Conservation (phyloP, 2,329 filamentous ascomycete genomes). For the Zasmidium angulare region DNA sequence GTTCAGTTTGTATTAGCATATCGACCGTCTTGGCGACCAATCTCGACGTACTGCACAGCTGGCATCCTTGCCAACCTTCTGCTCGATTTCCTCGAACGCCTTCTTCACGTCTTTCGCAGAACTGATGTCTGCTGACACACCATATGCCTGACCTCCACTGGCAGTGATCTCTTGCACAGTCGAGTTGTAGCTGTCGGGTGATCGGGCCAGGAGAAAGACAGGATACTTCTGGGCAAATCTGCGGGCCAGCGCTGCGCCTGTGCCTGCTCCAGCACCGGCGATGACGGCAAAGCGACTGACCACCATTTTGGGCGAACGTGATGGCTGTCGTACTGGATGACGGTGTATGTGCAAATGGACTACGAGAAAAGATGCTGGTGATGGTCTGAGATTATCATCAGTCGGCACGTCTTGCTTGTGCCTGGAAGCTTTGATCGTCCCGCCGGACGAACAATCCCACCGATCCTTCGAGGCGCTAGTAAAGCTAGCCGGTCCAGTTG, state of each 20-base stretch:
- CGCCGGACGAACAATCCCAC: not conserved
- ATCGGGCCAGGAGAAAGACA: conserved; percentile 70
- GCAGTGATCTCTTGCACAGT: conserved; percentile 67
- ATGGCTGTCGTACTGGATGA: not conserved
- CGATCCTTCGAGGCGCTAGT: not conserved
- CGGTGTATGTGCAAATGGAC: not conserved
- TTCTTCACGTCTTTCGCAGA: conserved; percentile 53
- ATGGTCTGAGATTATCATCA: not conserved
- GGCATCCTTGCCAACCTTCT: conserved; percentile 49
- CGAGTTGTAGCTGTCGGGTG: conserved; percentile 61
- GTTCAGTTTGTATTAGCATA: conserved; percentile 11
- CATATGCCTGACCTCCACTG: conserved; percentile 65
- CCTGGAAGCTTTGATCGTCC: not conserved
- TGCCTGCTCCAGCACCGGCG: conserved; percentile 70
- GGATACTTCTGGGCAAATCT: conserved; percentile 64
- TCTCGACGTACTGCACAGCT: conserved; percentile 34
- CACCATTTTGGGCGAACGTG: not conserved
- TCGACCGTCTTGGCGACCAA: conserved; percentile 12
- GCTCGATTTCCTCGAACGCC: conserved; percentile 61
- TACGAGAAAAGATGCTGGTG: not conserved
- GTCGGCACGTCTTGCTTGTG: not conserved
- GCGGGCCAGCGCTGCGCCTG: conserved; percentile 60
- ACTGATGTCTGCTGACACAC: conserved; percentile 64
- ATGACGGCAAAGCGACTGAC: conserved; percentile 52
- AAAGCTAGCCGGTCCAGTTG: too few species aligned